These are phyloP conservation scores for Manihot esculenta DNA, from an alignment of 441 rosid genomes.

Conservation along the genomic window DNA sequence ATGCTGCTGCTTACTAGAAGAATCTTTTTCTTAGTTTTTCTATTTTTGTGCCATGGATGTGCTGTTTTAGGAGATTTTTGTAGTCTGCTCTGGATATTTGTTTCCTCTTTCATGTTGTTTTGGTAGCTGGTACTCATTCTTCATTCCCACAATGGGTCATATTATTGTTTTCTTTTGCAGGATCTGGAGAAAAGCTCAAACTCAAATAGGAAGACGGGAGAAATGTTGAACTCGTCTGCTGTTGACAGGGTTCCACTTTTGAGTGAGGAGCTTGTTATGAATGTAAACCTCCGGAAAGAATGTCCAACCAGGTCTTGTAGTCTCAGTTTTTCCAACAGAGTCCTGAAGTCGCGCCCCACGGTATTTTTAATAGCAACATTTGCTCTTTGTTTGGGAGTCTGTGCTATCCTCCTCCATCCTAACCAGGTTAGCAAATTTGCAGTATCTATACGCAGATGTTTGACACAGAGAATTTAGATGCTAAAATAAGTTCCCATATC, in stretches of 20 bases:
- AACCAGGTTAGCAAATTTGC: slow-evolving; percentile 63
- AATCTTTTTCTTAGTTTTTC: no score
- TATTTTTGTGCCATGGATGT: not conserved
- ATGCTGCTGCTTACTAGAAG: no score
- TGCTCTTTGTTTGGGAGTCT: slow-evolving; percentile 65
- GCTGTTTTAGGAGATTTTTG: not conserved
- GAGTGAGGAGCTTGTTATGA: slow-evolving; percentile 49
- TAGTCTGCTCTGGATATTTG: no score
- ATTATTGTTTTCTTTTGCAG: slow-evolving; percentile 37
- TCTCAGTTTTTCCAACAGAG: slow-evolving; percentile 28
- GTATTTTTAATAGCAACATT: slow-evolving; percentile 39
- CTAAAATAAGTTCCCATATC: not conserved
- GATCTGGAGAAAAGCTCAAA: slow-evolving; percentile 37
- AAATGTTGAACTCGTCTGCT: slow-evolving; percentile 17
- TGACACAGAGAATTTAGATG: slow-evolving; percentile 35
- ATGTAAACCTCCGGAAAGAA: slow-evolving; percentile 38
- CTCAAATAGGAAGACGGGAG: slow-evolving; percentile 25
- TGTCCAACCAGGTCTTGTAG: slow-evolving; percentile 44
- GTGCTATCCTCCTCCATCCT: slow-evolving; percentile 75
- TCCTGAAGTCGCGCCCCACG: slow-evolving; percentile 43
- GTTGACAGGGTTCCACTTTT: slow-evolving; percentile 52
- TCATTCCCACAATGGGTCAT: not conserved
- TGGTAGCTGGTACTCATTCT: not conserved
- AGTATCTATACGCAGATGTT: slow-evolving; percentile 57
- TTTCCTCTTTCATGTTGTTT: not conserved